Conservation (phyloP, 129 eudicot genomes). For the Chrysanthemum lavandulifolium region DNA sequence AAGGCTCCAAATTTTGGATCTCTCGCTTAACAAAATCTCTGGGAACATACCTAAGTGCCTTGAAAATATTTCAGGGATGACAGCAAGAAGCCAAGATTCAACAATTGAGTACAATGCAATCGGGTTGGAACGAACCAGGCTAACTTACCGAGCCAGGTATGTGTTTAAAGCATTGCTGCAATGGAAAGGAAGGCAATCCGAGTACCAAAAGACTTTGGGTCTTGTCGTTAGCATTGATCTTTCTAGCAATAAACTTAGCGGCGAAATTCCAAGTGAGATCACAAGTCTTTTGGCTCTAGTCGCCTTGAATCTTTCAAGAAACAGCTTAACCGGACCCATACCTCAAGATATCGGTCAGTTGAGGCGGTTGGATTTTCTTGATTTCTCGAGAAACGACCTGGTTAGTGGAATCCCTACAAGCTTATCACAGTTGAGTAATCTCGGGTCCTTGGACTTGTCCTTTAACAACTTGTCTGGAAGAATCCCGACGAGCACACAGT, state of each 20-base stretch:
- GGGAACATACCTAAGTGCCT: slow-evolving; percentile 40
- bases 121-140: slow-evolving; percentile 26
- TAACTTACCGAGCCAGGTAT: slow-evolving; percentile 7
- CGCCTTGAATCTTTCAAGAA: slow-evolving; percentile 42
- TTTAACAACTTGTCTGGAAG: slow-evolving; percentile 48
- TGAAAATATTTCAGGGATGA: slow-evolving; percentile 23
- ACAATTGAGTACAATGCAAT: slow-evolving; percentile 22
- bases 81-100: neutral
- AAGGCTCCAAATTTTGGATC: slow-evolving; percentile 40
- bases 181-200: slow-evolving; percentile 41
- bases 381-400: slow-evolving; percentile 44
- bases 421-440: slow-evolving; percentile 28
- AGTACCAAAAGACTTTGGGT: slow-evolving; percentile 36
- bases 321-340: slow-evolving; percentile 28
- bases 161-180: slow-evolving; percentile 32
- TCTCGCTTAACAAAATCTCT: slow-evolving; percentile 34
- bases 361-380: slow-evolving; percentile 42
- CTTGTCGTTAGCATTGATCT: slow-evolving; percentile 40
- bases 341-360: slow-evolving; percentile 32
- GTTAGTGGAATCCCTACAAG: slow-evolving; percentile 36
- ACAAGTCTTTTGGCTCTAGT: slow-evolving; percentile 30
- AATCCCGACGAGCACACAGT: slow-evolving; percentile 46
- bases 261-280: slow-evolving; percentile 43
- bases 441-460: slow-evolving; percentile 42
- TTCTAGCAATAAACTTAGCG: slow-evolving; percentile 36